Base-by-base conservation (phyloP, 2,329 filamentous ascomycete species). In the Aureobasidium zeae region DNA sequence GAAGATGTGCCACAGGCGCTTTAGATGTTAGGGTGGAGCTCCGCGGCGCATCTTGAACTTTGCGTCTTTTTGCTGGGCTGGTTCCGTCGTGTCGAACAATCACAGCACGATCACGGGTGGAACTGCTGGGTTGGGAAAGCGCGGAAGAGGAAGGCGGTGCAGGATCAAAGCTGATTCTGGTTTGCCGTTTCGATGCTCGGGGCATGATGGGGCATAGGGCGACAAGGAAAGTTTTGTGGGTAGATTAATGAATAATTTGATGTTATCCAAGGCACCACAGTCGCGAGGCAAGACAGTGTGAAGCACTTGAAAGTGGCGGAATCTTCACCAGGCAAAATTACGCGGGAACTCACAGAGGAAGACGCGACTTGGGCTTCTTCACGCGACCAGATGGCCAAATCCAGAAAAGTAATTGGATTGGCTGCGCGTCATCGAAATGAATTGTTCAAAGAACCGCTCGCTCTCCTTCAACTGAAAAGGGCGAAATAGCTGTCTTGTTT, bases 161-260 rank as follows among this genome's bases (percentile, higher is more conserved):
- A 4, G 65, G 62, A 1, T 63, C 66, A 54, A 70, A 70, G 36
- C 55, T 59, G 15, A 71, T 55, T 19, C 63, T 63, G 6, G 61
- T 60, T 48, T 71, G 68, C 28, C 60, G 59, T 48, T 58, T 59
- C 29, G 54, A 35, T 16, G 39, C 31, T 13, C 37, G 37, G 32
- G 37, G 28, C 37, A 41, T 41, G 36, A 19, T 31, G 35, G 11
- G 11, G 9, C 16, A 25, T 17, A 25, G 28, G 17, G 37, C 28
- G n/a, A n/a, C n/a, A n/a, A n/a, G n/a, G n/a, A n/a, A n/a, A n/a
- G n/a, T n/a, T n/a, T n/a, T n/a, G n/a, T n/a, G n/a, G n/a, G n/a
- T n/a, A n/a, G n/a, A n/a, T n/a, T n/a, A n/a, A n/a, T n/a, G n/a
- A n/a, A n/a, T n/a, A n/a, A n/a, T n/a, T n/a, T n/a, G n/a, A n/a